A percentile compares a stretch with the other conserved stretches of the same genome.
phyloP scores from a whole-genome alignment of 73 alveolate species.

The Paramecium octaurelia region DNA sequence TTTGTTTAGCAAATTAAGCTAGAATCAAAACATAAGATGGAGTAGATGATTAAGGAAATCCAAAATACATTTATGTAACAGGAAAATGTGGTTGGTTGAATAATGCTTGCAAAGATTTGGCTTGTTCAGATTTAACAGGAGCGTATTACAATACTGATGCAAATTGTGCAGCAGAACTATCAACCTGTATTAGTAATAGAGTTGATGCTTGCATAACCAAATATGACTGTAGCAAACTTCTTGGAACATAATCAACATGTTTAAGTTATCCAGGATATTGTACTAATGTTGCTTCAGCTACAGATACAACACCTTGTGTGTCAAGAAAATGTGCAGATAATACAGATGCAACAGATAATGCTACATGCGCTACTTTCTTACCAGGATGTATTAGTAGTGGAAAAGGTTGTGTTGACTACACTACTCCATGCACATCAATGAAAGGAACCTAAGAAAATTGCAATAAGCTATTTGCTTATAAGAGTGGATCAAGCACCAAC shows the following conservation, averaged over 20 bases:
- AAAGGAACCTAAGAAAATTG: background rate
- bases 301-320: background rate
- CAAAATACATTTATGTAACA: background rate
- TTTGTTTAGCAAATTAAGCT: background rate
- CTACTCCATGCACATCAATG: background rate
- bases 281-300: background rate
- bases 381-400: background rate
- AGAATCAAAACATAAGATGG: background rate
- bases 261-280: background rate
- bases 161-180: background rate
- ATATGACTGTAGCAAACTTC: background rate
- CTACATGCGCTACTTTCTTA: background rate
- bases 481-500: background rate
- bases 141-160: background rate
- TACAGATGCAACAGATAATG: background rate
- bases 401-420: slow-evolving; percentile 6
- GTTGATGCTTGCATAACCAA: background rate
- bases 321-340: background rate
- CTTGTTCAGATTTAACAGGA: background rate
- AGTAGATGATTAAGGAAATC: background rate
- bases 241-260: background rate
- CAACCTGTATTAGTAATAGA: background rate
- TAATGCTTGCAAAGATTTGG: background rate
- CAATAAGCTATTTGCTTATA: background rate
- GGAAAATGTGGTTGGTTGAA: background rate